Conservation (phyloP, 176 grass and related monocot species). For the Avena atlantica region DNA sequence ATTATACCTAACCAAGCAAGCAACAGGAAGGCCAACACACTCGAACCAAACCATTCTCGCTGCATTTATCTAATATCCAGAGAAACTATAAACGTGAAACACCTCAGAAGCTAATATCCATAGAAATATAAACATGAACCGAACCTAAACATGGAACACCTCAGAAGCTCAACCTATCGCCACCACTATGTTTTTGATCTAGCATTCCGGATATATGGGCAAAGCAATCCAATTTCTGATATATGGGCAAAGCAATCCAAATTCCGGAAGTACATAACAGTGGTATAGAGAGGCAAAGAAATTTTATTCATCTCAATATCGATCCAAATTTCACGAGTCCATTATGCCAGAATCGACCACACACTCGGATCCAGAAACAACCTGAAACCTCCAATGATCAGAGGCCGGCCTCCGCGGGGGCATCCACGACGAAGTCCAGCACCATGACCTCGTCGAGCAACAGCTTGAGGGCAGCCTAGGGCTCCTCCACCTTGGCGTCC, state of each 20-base stretch:
- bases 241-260: not conserved
- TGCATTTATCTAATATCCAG: no score
- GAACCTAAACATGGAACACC: no score
- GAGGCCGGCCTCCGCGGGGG: conserved; percentile 50
- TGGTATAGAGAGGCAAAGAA: not conserved
- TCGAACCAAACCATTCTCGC: no score
- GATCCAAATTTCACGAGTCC: not conserved
- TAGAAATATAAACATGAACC: no score
- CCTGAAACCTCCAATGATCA: conserved; percentile 43
- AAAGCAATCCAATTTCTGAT: no score
- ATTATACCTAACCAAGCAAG: no score
- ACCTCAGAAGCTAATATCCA: no score
- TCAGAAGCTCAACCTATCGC: no score
- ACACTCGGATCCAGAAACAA: not conserved
- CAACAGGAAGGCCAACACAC: no score
- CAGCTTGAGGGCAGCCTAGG: conserved; percentile 68
- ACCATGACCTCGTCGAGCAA: conserved; percentile 71
- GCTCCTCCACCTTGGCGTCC: conserved; percentile 56
- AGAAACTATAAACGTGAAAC: no score
- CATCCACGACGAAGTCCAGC: conserved; percentile 71
- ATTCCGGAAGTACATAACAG: not conserved
- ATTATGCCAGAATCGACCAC: conserved; percentile 23
- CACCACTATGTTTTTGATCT: no score
- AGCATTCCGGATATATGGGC: no score
- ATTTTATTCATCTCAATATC: conserved; percentile 21